Evolutionary conservation across 2,329 filamentous ascomycete species (phyloP).

Genomic region (Pezicula radicicola): DNA sequence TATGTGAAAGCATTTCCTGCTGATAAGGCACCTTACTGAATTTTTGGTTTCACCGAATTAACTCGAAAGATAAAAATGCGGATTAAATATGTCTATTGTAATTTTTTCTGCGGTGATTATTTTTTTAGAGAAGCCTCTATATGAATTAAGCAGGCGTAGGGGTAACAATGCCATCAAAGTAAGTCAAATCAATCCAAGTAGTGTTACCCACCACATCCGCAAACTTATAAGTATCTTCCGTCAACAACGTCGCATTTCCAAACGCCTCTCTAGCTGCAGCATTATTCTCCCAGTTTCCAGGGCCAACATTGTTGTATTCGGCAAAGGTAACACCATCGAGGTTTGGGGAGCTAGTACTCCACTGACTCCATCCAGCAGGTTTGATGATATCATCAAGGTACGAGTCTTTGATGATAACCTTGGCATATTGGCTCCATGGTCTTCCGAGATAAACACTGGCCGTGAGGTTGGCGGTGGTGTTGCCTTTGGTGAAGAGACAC

Average conservation of each 20-base stretch:
- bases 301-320: conserved; percentile 13
- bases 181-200: conserved; percentile 38
- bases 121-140: too few relatives aligned
- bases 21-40: too few relatives aligned
- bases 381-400: conserved; percentile 46
- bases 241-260: conserved; percentile 31
- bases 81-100: too few relatives aligned
- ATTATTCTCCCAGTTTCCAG: conserved; percentile 26
- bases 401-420: conserved; percentile 46
- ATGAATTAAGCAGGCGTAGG: conserved; percentile 17
- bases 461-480: conserved; percentile 6
- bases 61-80: too few relatives aligned
- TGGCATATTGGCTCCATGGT: conserved; percentile 45
- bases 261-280: conserved; percentile 29
- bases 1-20: too few relatives aligned
- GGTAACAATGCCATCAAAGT: conserved; percentile 33
- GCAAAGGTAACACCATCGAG: conserved; percentile 11
- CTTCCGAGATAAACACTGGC: conserved; percentile 39
- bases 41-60: too few relatives aligned
- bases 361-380: conserved; percentile 44
- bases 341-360: conserved; percentile 28
- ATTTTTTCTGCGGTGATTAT: too few relatives aligned
- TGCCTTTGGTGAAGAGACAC: conserved; percentile 15
- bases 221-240: conserved; percentile 32
- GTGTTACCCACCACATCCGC: conserved; percentile 36